Conservation (phyloP, 495 filamentous ascomycete species). For the Immersiella caudata region DNA sequence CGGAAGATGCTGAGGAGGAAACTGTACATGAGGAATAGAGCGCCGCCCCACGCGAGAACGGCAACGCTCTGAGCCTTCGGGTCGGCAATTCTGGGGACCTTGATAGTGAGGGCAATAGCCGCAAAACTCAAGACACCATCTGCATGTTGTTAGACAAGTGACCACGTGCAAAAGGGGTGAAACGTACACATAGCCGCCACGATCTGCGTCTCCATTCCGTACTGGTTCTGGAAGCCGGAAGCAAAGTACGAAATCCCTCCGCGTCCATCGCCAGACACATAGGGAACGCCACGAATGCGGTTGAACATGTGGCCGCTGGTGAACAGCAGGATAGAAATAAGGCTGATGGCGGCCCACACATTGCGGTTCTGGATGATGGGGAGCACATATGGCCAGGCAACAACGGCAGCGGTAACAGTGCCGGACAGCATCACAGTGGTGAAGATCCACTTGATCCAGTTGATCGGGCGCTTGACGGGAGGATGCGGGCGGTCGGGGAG, state of each 20-base stretch:
- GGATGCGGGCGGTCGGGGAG: conserved; percentile 76
- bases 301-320: conserved; percentile 99
- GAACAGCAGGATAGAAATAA: conserved; percentile 91
- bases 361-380: conserved; percentile 89
- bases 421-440: conserved; percentile 68
- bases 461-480: conserved; percentile 76
- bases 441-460: conserved; percentile 76
- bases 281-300: conserved; percentile 96
- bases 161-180: background rate
- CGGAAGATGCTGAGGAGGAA: conserved; percentile 93
- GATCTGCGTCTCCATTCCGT: conserved; percentile 94
- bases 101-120: conserved; percentile 84
- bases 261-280: conserved; percentile 81
- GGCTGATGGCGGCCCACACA: conserved; percentile 86
- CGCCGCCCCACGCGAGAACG: conserved; percentile 77
- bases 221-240: conserved; percentile 91
- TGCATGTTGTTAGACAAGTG: conserved; percentile 44
- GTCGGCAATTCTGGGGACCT: conserved; percentile 85
- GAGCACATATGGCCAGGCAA: conserved; percentile 81
- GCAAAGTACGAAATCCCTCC: conserved; percentile 93
- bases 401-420: conserved; percentile 64
- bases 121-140: conserved; percentile 93
- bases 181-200: conserved; percentile 92
- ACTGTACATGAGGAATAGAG: conserved; percentile 85
- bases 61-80: conserved; percentile 76